phyloP scores from a whole-genome alignment of 2,329 filamentous ascomycete species.

The Neofusicoccum sp. region DNA sequence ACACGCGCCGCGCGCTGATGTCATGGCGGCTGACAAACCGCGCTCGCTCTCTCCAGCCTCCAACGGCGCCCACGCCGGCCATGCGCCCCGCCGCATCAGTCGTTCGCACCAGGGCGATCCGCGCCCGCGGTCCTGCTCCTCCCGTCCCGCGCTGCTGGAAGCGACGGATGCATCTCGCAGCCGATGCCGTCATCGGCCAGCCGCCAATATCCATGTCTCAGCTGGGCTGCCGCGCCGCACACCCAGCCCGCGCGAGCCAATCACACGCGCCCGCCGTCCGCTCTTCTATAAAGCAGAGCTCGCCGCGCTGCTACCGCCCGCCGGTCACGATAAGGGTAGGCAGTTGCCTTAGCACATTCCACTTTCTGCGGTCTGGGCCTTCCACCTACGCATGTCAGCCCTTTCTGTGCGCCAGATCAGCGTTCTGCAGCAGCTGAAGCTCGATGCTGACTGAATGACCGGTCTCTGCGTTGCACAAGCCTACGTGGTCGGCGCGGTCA shows the following conservation, averaged over 20 bases:
- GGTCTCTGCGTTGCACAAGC: not conserved
- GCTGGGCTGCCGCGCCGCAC: not conserved
- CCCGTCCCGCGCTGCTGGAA: slow-evolving; percentile 11
- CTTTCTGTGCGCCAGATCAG: not conserved
- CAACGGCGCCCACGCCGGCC: not conserved
- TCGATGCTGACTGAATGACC: not conserved
- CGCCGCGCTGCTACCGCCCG: not conserved
- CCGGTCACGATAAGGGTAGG: not conserved
- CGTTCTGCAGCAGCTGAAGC: not conserved
- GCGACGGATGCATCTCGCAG: not conserved
- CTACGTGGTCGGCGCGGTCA: no score
- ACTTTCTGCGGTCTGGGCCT: not conserved
- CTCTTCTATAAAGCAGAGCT: not conserved
- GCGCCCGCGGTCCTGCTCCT: slow-evolving; percentile 4
- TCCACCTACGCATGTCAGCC: not conserved
- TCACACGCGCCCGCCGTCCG: not conserved
- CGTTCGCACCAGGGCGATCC: not conserved
- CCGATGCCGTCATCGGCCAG: slow-evolving; percentile 6
- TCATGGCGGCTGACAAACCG: slow-evolving; percentile 8
- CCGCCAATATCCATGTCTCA: no score
- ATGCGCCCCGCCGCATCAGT: not conserved
- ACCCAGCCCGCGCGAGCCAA: not conserved
- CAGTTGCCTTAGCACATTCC: not conserved
- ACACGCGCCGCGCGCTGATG: not conserved
- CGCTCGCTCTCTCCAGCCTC: not conserved